Conservation (phyloP, 1,284 basidiomycete genomes). For the Earliella scabrosa region DNA sequence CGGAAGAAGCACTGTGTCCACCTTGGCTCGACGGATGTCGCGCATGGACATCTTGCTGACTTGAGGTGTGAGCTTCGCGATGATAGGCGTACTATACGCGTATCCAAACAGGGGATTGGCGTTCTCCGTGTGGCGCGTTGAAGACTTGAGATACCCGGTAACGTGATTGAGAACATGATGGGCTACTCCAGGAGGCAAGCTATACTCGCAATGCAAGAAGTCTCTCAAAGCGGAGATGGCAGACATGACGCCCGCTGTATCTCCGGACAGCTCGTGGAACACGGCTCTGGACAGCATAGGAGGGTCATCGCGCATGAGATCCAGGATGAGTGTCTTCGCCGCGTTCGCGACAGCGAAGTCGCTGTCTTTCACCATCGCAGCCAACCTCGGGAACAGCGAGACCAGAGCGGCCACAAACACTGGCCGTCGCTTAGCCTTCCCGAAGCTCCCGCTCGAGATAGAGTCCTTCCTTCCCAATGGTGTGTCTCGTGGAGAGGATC, state of each 20-base stretch:
- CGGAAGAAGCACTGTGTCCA: conserved; percentile 74
- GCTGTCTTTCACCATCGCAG: conserved; percentile 54
- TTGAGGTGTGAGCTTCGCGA: conserved; percentile 62
- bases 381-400: conserved; percentile 55
- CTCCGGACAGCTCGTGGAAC: conserved; percentile 60
- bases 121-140: conserved; percentile 50
- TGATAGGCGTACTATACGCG: conserved; percentile 56
- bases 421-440: conserved; percentile 54
- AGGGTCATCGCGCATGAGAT: conserved; percentile 79
- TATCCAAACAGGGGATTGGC: conserved; percentile 54
- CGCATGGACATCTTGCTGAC: conserved; percentile 76
- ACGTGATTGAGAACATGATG: conserved; percentile 74
- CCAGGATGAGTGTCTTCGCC: conserved; percentile 61
- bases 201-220: conserved; percentile 56
- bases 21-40: conserved; percentile 75
- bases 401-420: conserved; percentile 68
- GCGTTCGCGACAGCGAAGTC: conserved; percentile 59
- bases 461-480: conserved; percentile 57
- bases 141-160: conserved; percentile 69
- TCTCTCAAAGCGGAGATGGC: conserved; percentile 55
- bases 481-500: conserved; percentile 34
- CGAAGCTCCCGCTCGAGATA: conserved; percentile 39
- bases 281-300: conserved; percentile 65
- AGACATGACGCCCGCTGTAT: conserved; percentile 47
- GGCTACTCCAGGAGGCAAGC: conserved; percentile 67